Evolutionary conservation across 1,284 basidiomycete genomes (phyloP), one percentile per base, ranked within the genome.

Genomic region (Cystobasidium sp.): DNA sequence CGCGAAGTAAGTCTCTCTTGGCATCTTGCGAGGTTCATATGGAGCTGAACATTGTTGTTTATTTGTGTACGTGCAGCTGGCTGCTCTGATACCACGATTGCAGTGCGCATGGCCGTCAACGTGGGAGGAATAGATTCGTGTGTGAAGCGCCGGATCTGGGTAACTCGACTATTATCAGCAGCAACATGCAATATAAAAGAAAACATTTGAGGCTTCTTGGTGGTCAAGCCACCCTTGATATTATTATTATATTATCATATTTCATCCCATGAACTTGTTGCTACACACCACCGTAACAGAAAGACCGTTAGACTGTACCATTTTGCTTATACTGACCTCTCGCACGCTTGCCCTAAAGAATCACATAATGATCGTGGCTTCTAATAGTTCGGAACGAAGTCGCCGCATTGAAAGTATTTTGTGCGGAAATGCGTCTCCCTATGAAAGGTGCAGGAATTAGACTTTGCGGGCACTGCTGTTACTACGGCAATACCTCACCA

Each of bases 401-500:
- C 71, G 37, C 78, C 78, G 69, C 77, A 78, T 31, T 61, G 64
- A 39, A 75, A 72, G 73, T 79, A 79, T 63, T 79, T 79, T 46
- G 62, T 72, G 1, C 43, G 66, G 58, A 78, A 78, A 53, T 74
- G 75, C 8, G 44, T 20, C 37, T 37, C 41, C 52, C 56, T 51
- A 37, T 9, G 10, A 5, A 44, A 41, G 46, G 5, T 16, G 14
- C 8, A 37, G 22, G 14, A 22, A 47, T 67, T 12, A 58, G 53
- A 18, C 62, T 14, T 47, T n/a, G 10, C 53, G 7, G 16, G 31
- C 3, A 31, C 31, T 46, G 56, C 24, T 2, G 47, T 14, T n/a
- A 24, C 5, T 18, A 31, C 31, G 31, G 5, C 31, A 24, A 24
- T 20, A 51, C 6, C 56, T 47, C 12, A 77, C 81, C 80, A 80